phyloP scores from a whole-genome alignment of 1,139 yeast species.

The Blastobotrys elegans region DNA sequence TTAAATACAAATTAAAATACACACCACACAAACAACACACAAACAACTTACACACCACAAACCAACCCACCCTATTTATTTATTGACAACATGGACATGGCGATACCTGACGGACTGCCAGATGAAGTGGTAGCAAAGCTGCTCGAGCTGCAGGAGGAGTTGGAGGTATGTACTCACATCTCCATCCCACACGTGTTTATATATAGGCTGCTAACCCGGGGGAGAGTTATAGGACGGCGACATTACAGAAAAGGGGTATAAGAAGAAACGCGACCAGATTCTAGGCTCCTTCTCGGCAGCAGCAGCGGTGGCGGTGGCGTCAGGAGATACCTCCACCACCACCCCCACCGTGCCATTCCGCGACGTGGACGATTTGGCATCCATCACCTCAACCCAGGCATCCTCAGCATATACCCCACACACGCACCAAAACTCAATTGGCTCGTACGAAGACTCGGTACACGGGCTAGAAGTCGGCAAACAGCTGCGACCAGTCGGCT shows the following conservation, averaged over 20 bases:
- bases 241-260: slow-evolving; percentile 63
- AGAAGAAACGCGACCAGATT: slow-evolving; percentile 44
- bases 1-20: too few species aligned
- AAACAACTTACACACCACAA: too few species aligned
- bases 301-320: not conserved
- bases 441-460: slow-evolving; percentile 11
- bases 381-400: slow-evolving; percentile 15
- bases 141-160: slow-evolving; percentile 45
- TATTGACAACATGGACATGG: slow-evolving; percentile 35
- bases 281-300: not conserved
- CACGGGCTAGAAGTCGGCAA: not conserved
- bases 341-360: not conserved
- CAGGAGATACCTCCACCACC: not conserved
- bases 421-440: slow-evolving; percentile 10
- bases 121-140: slow-evolving; percentile 37
- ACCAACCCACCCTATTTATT: too few species aligned
- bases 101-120: slow-evolving; percentile 40
- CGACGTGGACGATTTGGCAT: slow-evolving; percentile 39
- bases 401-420: slow-evolving; percentile 9
- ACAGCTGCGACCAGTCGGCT: slow-evolving; percentile 1
- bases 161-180: slow-evolving; percentile 27
- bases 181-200: not conserved
- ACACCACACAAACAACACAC: too few species aligned
- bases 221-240: slow-evolving; percentile 47
- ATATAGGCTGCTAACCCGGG: not conserved